Percentiles rank a stretch among this genome's conserved stretches.
Conservation (phyloP, 2,329 filamentous ascomycete species). For the Neodidymelliopsis sp. region DNA sequence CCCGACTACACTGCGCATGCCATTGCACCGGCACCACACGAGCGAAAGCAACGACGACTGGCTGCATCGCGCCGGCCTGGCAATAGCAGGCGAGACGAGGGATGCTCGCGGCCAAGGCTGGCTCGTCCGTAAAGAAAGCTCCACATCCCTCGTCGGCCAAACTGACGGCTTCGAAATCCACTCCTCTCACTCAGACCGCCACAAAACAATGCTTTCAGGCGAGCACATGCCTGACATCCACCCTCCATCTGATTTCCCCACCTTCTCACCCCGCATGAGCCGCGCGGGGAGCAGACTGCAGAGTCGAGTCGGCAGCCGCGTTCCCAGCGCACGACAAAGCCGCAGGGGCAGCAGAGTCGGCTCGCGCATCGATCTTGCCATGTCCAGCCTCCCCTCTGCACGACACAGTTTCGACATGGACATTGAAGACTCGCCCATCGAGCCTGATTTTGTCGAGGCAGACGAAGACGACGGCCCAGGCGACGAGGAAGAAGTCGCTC, state of each 20-base stretch:
- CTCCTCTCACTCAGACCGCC: slow-evolving; percentile 20
- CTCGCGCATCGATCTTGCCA: slow-evolving; percentile 49
- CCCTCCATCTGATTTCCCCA: slow-evolving; percentile 38
- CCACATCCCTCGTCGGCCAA: slow-evolving; percentile 60
- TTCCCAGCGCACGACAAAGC: slow-evolving; percentile 50
- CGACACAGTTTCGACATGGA: slow-evolving; percentile 45
- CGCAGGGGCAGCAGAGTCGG: slow-evolving; percentile 43
- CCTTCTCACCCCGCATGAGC: slow-evolving; percentile 39
- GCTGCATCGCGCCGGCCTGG: slow-evolving; percentile 65
- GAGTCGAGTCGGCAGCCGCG: slow-evolving; percentile 49
- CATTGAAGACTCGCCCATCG: slow-evolving; percentile 34
- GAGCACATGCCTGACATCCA: slow-evolving; percentile 39
- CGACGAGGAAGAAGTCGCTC: slow-evolving; percentile 62
- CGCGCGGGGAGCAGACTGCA: slow-evolving; percentile 46
- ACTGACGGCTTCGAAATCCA: slow-evolving; percentile 44
- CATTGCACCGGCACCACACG: slow-evolving; percentile 40
- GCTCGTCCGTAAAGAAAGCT: slow-evolving; percentile 64
- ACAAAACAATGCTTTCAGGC: slow-evolving; percentile 42
- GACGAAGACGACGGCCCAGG: slow-evolving; percentile 51
- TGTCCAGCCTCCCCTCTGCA: slow-evolving; percentile 37
- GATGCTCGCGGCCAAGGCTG: slow-evolving; percentile 70
- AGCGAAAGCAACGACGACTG: slow-evolving; percentile 58
- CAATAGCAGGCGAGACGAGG: slow-evolving; percentile 63
- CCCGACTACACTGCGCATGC: slow-evolving; percentile 33
- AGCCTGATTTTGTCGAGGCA: slow-evolving; percentile 60